phyloP scores from a whole-genome alignment of 805 yeast genomes.

The Crinitomyces ghanaensis region DNA sequence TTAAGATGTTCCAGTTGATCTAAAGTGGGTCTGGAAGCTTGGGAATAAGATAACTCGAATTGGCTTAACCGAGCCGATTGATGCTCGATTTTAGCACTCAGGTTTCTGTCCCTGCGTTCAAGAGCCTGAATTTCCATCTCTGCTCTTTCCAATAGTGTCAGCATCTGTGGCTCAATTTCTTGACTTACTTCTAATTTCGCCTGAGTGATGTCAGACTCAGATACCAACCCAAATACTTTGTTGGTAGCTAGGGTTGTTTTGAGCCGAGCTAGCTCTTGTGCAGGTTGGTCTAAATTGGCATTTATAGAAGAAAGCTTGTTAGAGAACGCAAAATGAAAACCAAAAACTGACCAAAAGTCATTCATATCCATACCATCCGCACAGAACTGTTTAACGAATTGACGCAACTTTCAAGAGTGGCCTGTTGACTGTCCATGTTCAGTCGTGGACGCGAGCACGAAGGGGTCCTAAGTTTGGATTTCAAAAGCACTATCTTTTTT shows the following conservation, averaged over 20 bases:
- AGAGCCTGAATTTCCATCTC: constrained; percentile 17
- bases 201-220: constrained; percentile 18
- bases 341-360: too few species aligned
- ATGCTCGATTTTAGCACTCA: constrained; percentile 19
- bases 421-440: too few species aligned
- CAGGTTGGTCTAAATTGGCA: constrained; percentile 6
- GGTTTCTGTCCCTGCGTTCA: constrained; percentile 18
- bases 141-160: constrained; percentile 14
- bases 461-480: too few species aligned
- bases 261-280: constrained; percentile 16
- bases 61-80: constrained; percentile 20
- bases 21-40: constrained; percentile 4
- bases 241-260: constrained; percentile 14
- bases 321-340: too few species aligned
- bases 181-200: constrained; percentile 16
- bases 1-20: constrained; percentile 11
- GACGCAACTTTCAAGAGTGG: too few species aligned
- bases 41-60: constrained; percentile 2
- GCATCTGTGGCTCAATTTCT: constrained; percentile 22
- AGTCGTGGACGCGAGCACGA: too few species aligned
- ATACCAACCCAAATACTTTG: constrained; percentile 21
- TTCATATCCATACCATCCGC: too few species aligned
- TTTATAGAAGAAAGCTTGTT: too few species aligned
- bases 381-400: too few species aligned
- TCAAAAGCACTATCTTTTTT: too few species aligned